Evolutionary conservation across 768 basidiomycete species (phyloP), one percentile per base, ranked within the genome.

Genomic region (Dacryopinax primogenitus): DNA sequence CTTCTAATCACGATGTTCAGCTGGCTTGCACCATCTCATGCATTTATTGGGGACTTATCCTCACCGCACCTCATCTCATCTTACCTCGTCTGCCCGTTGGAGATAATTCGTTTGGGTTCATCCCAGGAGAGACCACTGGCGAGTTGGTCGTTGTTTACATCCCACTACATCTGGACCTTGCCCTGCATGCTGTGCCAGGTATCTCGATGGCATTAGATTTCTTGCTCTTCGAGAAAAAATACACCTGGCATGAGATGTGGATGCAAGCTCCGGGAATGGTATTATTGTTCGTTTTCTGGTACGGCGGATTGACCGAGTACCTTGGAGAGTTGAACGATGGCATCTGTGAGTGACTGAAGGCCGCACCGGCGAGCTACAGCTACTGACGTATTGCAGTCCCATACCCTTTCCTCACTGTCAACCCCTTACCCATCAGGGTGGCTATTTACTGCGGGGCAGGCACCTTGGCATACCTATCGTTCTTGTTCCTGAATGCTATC

Each of bases 391-490:
- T 62, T 62, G 3, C 65, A 88, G 87, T 90, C 76, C 88, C 90
- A 30, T 92, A 92, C 74, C 90, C 90, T 0, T 92, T 92, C 76
- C 77, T 92, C 66, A 88, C 84, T 0, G 69, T 84, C 18, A 85
- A 80, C 70, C 75, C 82, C 0, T 75, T 84, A 21, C 68, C 70
- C 7, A 74, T 78, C 33, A 81, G 89, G 15, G 67, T 85, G 13
- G 74, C 72, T 6, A 88, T 91, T 36, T 92, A 92, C 74, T 70
- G 71, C 34, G 78, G 74, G 4, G 79, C 82, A 1, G 78, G 81
- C 0, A 63, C 75, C 0, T 73, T 87, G 26, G 85, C 85, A 1
- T 76, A 83, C 36, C 39, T 77, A 12, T 82, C 82, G 3, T 86
- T 91, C 71, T 77, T 78, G 71, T 65, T 73, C 1, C 73, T 91